Evolutionary conservation across 371 early-diverging fungal genomes (phyloP).

Genomic region (Encephalitozoon cuniculi): DNA sequence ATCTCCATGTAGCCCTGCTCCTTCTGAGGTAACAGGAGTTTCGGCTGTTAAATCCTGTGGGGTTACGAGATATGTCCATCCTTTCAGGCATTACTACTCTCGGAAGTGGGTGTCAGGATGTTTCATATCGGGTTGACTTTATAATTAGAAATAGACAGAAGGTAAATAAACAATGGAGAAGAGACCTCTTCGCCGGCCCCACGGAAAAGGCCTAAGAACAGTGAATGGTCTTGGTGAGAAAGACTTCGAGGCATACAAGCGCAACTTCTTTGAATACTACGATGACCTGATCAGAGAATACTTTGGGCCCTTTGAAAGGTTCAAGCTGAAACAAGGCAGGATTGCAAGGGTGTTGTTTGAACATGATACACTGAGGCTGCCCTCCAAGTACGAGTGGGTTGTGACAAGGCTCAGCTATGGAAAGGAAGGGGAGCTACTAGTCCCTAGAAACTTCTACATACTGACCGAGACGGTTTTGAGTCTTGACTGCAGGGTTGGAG

Average conservation of each 20-base stretch:
- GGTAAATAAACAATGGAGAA: not conserved
- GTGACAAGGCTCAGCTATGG: slow-evolving; percentile 14
- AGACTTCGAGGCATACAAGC: slow-evolving; percentile 3
- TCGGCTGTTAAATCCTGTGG: not conserved
- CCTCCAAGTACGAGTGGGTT: not conserved
- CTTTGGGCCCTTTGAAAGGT: not conserved
- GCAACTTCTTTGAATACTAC: not conserved
- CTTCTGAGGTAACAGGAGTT: not conserved
- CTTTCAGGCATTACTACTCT: not conserved
- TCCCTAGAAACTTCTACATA: slow-evolving; percentile 36
- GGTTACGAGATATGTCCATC: not conserved
- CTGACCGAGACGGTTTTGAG: slow-evolving; percentile 36
- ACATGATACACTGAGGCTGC: not conserved
- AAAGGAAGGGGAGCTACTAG: slow-evolving; percentile 18
- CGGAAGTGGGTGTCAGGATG: not conserved
- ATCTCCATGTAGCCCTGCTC: not conserved
- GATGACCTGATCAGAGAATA: slow-evolving; percentile 2
- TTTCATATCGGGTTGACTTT: not conserved
- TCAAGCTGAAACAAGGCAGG: slow-evolving; percentile 5
- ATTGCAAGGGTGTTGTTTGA: not conserved
- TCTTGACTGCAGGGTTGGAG: slow-evolving; percentile 26
- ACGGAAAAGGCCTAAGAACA: not conserved
- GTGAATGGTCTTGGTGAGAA: slow-evolving; percentile 24
- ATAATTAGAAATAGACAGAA: not conserved
- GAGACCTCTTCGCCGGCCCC: not conserved